A percentile compares a stretch with the other conserved stretches of the same genome.
These are phyloP conservation scores for Fistulina hepatica DNA, from an alignment of 1,284 basidiomycete species.

Conservation along the genomic window DNA sequence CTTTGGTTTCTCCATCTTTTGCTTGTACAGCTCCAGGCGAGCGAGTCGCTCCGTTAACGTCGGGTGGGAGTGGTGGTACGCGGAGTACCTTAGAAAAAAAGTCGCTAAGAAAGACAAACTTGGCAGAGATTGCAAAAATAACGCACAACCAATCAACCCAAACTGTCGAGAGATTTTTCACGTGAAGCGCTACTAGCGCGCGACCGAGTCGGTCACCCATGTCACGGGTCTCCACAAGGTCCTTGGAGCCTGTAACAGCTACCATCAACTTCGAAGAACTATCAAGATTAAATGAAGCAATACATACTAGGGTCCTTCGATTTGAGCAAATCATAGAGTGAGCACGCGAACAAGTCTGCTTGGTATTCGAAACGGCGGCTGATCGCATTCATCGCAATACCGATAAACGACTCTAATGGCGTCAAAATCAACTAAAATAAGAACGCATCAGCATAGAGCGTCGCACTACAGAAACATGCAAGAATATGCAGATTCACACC, in stretches of 20 bases:
- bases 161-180: conserved; percentile 84
- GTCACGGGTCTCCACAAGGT: conserved; percentile 38
- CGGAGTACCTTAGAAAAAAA: conserved; percentile 56
- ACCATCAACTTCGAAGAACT: no score
- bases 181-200: conserved; percentile 75
- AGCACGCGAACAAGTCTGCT: conserved; percentile 75
- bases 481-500: conserved; percentile 23
- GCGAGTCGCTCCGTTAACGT: conserved; percentile 79
- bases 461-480: no score
- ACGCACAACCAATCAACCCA: conserved; percentile 84
- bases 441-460: no score
- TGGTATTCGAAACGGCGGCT: conserved; percentile 84
- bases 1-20: no score
- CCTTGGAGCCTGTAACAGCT: no score
- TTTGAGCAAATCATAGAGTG: conserved; percentile 44
- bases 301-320: conserved; percentile 12
- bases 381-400: conserved; percentile 70
- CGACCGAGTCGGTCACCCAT: conserved; percentile 73
- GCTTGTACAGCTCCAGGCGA: conserved; percentile 61
- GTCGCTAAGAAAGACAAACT: conserved; percentile 4
- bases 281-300: background rate
- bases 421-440: conserved; percentile 61
- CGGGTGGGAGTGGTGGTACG: conserved; percentile 89
- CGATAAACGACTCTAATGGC: conserved; percentile 71
- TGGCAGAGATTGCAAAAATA: conserved; percentile 6